Conservation (phyloP, 768 basidiomycete genomes). For the Boletus eberwhitei region DNA sequence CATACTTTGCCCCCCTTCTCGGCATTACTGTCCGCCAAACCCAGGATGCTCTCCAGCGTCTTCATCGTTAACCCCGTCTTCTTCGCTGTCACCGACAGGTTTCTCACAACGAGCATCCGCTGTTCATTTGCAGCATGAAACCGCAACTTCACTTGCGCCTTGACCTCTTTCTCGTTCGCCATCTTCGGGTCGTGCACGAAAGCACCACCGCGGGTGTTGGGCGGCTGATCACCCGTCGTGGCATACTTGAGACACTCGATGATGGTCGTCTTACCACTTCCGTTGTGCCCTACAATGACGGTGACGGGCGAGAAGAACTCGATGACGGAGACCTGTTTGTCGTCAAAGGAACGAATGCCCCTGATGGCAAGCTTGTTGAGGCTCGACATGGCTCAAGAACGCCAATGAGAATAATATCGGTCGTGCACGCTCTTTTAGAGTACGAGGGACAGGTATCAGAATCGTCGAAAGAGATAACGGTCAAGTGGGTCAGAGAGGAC, state of each 20-base stretch:
- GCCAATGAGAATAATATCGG: too few relatives aligned
- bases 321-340: slow-evolving; percentile 89
- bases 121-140: slow-evolving; percentile 89
- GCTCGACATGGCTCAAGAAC: slow-evolving; percentile 49
- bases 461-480: neutral
- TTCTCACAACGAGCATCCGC: slow-evolving; percentile 86
- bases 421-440: neutral
- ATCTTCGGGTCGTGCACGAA: slow-evolving; percentile 99
- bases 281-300: slow-evolving; percentile 98
- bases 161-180: slow-evolving; percentile 98
- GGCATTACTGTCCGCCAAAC: slow-evolving; percentile 60
- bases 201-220: slow-evolving; percentile 96
- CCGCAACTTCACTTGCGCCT: slow-evolving; percentile 94
- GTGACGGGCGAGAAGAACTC: slow-evolving; percentile 98
- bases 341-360: slow-evolving; percentile 94
- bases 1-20: slow-evolving; percentile 75
- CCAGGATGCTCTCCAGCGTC: slow-evolving; percentile 89
- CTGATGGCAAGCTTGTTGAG: slow-evolving; percentile 93
- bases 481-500: neutral
- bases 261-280: slow-evolving; percentile 97
- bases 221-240: slow-evolving; percentile 96
- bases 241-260: slow-evolving; percentile 99
- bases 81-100: slow-evolving; percentile 89
- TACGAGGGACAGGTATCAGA: neutral
- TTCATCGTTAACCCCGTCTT: slow-evolving; percentile 96